Conservation (phyloP, 768 basidiomycete species). For the Austroboletus eburneus region DNA sequence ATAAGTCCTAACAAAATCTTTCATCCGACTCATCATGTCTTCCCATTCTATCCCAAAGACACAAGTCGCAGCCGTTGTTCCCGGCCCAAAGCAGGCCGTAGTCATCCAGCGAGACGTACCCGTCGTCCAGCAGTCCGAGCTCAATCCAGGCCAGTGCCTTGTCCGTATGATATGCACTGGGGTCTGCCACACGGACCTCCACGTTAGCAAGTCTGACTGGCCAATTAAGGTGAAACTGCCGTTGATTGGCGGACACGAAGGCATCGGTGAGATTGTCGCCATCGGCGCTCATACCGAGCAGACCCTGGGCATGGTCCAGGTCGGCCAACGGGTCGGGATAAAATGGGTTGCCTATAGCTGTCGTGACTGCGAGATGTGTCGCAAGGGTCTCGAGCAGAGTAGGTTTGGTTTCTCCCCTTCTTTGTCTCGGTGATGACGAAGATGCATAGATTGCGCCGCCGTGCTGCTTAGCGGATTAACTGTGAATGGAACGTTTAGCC, state of each 20-base stretch:
- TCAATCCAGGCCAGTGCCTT: constrained; percentile 68
- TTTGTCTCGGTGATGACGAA: background rate
- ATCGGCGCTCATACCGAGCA: constrained; percentile 58
- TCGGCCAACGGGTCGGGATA: constrained; percentile 80
- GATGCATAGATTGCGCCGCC: constrained; percentile 49
- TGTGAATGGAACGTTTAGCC: constrained; percentile 72
- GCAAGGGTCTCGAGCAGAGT: constrained; percentile 75
- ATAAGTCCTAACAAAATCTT: too few species aligned
- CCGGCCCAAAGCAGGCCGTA: constrained; percentile 26
- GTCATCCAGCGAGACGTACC: constrained; percentile 42
- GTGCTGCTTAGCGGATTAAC: constrained; percentile 66
- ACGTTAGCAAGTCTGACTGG: constrained; percentile 77
- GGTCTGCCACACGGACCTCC: constrained; percentile 86
- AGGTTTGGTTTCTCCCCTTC: constrained; percentile 11
- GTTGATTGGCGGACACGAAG: constrained; percentile 82
- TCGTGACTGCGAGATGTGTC: constrained; percentile 71
- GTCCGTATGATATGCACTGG: constrained; percentile 74
- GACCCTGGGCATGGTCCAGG: background rate
- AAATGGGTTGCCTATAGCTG: constrained; percentile 79
- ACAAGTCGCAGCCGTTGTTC: constrained; percentile 40
- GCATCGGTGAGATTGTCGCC: constrained; percentile 77
- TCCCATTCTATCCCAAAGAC: constrained; percentile 34
- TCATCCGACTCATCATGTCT: too few species aligned
- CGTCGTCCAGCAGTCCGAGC: constrained; percentile 52
- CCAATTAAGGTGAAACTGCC: constrained; percentile 58